phyloP scores from a whole-genome alignment of 805 yeast species.

The Sugiyamaella qingdaonensis region DNA sequence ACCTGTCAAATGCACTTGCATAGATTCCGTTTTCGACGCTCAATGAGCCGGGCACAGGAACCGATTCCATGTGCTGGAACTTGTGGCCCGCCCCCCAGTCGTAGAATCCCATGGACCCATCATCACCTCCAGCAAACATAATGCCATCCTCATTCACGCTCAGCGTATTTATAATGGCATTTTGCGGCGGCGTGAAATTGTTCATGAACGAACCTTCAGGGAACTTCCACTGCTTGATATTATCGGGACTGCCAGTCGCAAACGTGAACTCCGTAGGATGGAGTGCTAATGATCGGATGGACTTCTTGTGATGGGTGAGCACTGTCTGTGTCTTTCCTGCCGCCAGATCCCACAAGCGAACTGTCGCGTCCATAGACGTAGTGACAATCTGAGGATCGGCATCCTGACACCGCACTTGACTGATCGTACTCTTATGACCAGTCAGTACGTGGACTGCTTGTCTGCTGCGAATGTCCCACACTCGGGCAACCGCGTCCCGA shows the following conservation, averaged over 20 bases:
- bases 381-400: slow-evolving; percentile 84
- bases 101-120: slow-evolving; percentile 71
- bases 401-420: slow-evolving; percentile 59
- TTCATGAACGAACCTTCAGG: slow-evolving; percentile 75
- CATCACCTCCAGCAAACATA: slow-evolving; percentile 77
- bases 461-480: slow-evolving; percentile 91
- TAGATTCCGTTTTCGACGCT: slow-evolving; percentile 65
- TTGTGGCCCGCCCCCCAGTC: slow-evolving; percentile 71
- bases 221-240: slow-evolving; percentile 75
- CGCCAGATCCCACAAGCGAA: slow-evolving; percentile 84
- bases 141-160: slow-evolving; percentile 60
- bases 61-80: slow-evolving; percentile 51
- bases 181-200: slow-evolving; percentile 43
- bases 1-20: slow-evolving; percentile 68
- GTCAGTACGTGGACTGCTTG: slow-evolving; percentile 67
- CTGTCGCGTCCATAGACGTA: slow-evolving; percentile 78
- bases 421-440: slow-evolving; percentile 78
- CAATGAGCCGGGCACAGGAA: slow-evolving; percentile 65
- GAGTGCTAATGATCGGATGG: slow-evolving; percentile 67
- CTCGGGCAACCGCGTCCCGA: slow-evolving; percentile 76
- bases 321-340: slow-evolving; percentile 70
- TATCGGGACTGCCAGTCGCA: slow-evolving; percentile 76
- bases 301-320: slow-evolving; percentile 79
- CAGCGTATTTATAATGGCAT: slow-evolving; percentile 63
- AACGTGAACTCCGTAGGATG: slow-evolving; percentile 71